Conservation (phyloP, 257 asterid genomes). For the Solanum tacnaense region DNA sequence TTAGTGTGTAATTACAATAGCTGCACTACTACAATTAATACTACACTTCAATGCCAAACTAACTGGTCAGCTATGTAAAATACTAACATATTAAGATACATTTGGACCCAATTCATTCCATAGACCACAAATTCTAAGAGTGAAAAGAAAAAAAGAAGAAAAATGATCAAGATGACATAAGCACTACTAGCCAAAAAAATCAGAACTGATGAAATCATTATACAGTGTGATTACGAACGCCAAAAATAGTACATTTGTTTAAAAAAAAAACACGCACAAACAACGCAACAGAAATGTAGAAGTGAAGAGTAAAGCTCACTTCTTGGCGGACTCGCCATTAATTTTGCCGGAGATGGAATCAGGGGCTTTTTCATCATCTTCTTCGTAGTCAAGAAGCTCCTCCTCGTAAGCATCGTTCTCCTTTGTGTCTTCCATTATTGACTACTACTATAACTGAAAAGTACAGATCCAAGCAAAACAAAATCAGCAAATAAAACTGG, state of each 20-base stretch:
- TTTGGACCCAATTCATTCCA: not conserved
- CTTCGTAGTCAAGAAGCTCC: slow-evolving; percentile 94
- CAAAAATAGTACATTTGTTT: not conserved
- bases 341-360: slow-evolving; percentile 48
- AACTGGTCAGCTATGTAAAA: not conserved
- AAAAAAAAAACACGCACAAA: not conserved
- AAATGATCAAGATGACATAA: not conserved
- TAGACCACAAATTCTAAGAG: not conserved
- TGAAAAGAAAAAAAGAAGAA: not conserved
- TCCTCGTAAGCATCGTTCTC: slow-evolving; percentile 85
- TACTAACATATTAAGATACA: not conserved
- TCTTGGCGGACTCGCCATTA: slow-evolving; percentile 76
- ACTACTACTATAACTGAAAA: not conserved
- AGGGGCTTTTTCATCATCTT: slow-evolving; percentile 75
- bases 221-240: not conserved
- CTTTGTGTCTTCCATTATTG: slow-evolving; percentile 57
- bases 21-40: not conserved
- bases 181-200: not conserved
- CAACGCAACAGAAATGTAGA: not conserved
- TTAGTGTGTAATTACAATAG: not conserved
- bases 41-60: not conserved
- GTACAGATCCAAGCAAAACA: slow-evolving; percentile 8
- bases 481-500: not conserved
- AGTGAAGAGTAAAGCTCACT: slow-evolving; percentile 31
- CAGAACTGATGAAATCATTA: not conserved